Base-by-base conservation (phyloP, 2,329 filamentous ascomycete genomes). In the Emericellopsis cladophorae region DNA sequence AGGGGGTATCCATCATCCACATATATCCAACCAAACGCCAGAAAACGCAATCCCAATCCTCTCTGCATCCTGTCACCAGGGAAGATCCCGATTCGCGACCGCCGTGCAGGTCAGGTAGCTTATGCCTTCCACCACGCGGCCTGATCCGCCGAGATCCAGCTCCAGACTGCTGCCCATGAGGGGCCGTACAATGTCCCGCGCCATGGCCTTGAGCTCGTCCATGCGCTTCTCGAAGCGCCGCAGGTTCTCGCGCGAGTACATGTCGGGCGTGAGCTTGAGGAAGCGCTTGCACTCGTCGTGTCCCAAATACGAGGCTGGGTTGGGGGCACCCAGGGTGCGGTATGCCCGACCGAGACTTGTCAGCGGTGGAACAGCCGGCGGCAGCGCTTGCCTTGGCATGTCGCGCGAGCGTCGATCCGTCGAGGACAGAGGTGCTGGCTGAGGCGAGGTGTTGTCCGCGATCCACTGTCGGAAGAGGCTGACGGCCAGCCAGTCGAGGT, bases 221-320 rank as follows among this genome's bases (percentile, higher is more conserved):
- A 95, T 73, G 42, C 87, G 74, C 53, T 84, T 79, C 65, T 95
- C 90, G 50, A 95, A 94, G 4, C 84, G 72, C 45, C 81, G 76
- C 38, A 95, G 61, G 46, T 86, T 90, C n/a, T 95, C 89, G 15
- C 89, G 74, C 36, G 75, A 86, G 62, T 95, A 95, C 7, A 90
- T 61, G 16, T 92, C 83, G 0, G 86, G 83, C 10, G 77, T 81
- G 18, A 90, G 66, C 57, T 94, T 93, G 40, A 95, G 71, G 52
- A 95, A 95, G 18, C 78, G 77, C 60, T 95, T 95, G 56, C 90
- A 83, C 48, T 95, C 89, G 48, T 95, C 88, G 56, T 90, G 87
- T 2, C 68, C 61, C 5, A 96, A 74, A 54, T 92, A 95, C 0
- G 72, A 68, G 0, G 75, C 65, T 12, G 59, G 45, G 4, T 66